Evolutionary conservation across 768 basidiomycete genomes (phyloP), one percentile per base, ranked within the genome.

Genomic region (Amanita jacksonii): DNA sequence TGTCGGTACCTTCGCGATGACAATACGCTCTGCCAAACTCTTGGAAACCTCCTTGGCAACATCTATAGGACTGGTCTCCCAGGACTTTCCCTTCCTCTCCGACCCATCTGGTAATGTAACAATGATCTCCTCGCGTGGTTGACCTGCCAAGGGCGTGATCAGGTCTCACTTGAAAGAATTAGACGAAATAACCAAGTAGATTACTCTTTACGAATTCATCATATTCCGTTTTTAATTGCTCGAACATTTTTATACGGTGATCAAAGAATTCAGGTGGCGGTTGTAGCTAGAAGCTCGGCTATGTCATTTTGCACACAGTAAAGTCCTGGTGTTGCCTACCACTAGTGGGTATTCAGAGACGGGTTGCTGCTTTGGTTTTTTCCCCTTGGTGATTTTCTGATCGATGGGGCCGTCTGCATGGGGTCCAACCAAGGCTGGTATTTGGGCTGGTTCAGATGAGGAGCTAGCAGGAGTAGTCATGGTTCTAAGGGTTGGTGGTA

Each of bases 21-120:
- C 90, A 49, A 85, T 69, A 33, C 81, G 76, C 49, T 99, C 94
- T 0, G 93, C 79, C 15, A 96, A 68, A 54, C 83, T 80, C 62
- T 89, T 87, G 12, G 86, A 84, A 38, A 99, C 71, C 53, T 79
- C 80, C 59, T 87, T 85, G 35, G 94, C 93, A 47, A 99, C 66
- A 54, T 85, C 79, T 78, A 97, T 76, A 1, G 96, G 96, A 45
- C 76, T 85, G 15, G 94, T 97, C 68, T 96, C 88, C 90, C 90
- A 99, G 61, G 87, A 84, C 48, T 69, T 90, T 15, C 78, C 94
- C 49, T 85, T 77, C 41, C 87, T 77, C 54, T 82, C 74, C 5
- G 84, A 79, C 12, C 93, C 91, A 68, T 97, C 88, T 4, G 79
- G 84, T 50, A 99, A 62, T 3, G 87, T 91, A 56, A 99, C 68